Evolutionary conservation across 371 early-diverging fungal genomes (phyloP).

Genomic region (Rhizopus arrhizus): DNA sequence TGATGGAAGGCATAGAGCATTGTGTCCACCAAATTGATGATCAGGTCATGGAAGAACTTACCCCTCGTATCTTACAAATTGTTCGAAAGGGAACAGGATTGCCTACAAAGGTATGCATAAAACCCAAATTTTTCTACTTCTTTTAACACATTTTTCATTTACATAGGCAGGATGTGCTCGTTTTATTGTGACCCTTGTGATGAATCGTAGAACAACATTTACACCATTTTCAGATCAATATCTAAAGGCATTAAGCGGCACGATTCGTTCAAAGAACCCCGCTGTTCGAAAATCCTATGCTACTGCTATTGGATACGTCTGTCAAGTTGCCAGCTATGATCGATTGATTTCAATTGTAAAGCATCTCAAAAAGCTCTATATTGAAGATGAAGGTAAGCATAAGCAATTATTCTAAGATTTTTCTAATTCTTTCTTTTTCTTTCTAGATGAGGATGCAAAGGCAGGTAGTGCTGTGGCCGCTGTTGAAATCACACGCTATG

Average conservation of each 20-base stretch:
- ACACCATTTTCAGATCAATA: constrained; percentile 64
- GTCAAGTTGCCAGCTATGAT: constrained; percentile 62
- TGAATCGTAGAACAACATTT: constrained; percentile 64
- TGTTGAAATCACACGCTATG: constrained; percentile 79
- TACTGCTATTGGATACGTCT: constrained; percentile 80
- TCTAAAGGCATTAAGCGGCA: constrained; percentile 76
- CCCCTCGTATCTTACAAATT: constrained; percentile 69
- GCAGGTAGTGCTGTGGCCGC: constrained; percentile 72
- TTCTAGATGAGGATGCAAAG: constrained; percentile 74
- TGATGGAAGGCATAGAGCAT: constrained; percentile 84
- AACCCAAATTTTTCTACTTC: no score
- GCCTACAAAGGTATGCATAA: constrained; percentile 77
- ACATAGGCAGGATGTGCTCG: constrained; percentile 85
- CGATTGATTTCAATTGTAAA: constrained; percentile 67
- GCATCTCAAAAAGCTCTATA: constrained; percentile 72
- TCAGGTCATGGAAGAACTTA: constrained; percentile 62
- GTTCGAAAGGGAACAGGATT: constrained; percentile 86
- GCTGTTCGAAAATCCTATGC: constrained; percentile 86
- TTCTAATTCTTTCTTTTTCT: not conserved
- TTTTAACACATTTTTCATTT: constrained; percentile 14
- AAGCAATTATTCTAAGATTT: not conserved
- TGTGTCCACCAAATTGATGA: constrained; percentile 79
- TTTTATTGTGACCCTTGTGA: constrained; percentile 75
- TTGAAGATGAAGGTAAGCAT: constrained; percentile 64
- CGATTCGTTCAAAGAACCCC: constrained; percentile 76